Base-by-base conservation (phyloP, 768 basidiomycete genomes). In the Tylopilus felleus region DNA sequence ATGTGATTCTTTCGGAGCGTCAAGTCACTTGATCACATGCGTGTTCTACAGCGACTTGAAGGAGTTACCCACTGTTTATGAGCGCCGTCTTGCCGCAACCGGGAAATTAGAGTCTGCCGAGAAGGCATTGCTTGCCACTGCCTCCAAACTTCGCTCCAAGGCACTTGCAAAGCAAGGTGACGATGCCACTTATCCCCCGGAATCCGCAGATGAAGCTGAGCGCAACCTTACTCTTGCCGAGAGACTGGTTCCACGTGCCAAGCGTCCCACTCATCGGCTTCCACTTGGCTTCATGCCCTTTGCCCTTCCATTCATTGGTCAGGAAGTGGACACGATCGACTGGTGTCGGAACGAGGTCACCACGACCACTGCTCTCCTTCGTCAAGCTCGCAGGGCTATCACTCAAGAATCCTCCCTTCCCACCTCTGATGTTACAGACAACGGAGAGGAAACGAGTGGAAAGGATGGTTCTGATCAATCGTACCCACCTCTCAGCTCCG, bases 321-420 rank as follows among this genome's bases (percentile, higher is more conserved):
- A 91, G 68, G 89, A 96, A 69, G 94, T 98, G 16, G 97, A 98
- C 73, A 82, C 89, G 3, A 93, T 98, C 65, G 86, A 93, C 2
- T 97, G 94, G 93, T 83, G 85, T 19, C 77, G 90, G 28, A 74
- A 79, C 19, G 88, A 94, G 71, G 90, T 97, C 52, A 70, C 72
- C 2, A 63, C 74, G 1, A 82, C 84, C 52, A 82, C 77, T 17
- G 65, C 65, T 19, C 61, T 81, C 4, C 72, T 92, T 42, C 79
- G 82, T 3, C 75, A 77, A 55, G 82, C 76, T 22, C 75, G 82
- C 14, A 64, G 65, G 31, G 61, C 56, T 22, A 47, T 66, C 16
- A 49, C 59, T 33, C 47, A 58, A 1, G 51, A 72, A 52, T 49
- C 64, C 6, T 25, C 49, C 42, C 33, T 47, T 5, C 19, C 63